Base-by-base conservation (phyloP, 371 early-diverging fungal species). In the Mortierella sp. region DNA sequence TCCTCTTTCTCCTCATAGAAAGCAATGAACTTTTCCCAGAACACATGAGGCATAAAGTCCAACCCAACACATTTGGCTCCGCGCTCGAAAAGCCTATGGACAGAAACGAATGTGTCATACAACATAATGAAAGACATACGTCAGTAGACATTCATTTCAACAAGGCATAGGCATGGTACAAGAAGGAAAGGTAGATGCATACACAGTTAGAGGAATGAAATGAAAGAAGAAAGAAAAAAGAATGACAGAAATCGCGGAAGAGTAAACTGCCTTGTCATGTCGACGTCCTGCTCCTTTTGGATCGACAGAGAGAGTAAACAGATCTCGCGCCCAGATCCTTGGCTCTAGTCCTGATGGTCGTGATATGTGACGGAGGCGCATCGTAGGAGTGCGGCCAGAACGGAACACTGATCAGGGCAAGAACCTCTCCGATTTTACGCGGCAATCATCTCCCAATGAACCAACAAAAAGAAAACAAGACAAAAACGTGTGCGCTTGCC, bases 1-100 rank as follows among this genome's bases (percentile, higher is more conserved):
- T 88, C 86, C 44, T 89, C 73, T 64, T 88, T 89, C 13, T 79
- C 88, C 77, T 94, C 93, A 61, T 91, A 91, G 82, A 90, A 95
- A 13, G 92, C 92, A 73, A 94, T 83, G 76, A 92, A 95, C 79
- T 93, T 93, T 82, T 94, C 94, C 94, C 94, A 95, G 71, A 95
- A 93, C 6, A 91, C 85, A 82, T 95, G 95, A 31, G 91, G 88
- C 72, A 92, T 87, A 80, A 94, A 95, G 73, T 95, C 95, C 67
- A 90, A 72, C 1, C 95, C 95, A 37, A 93, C 90, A 51, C 86
- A 85, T 28, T 82, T 76, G 43, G 93, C 91, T 28, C 89, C 95
- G n/a, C 95, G 92, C 72, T 93, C 92, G 82, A 86, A 79, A n/a
- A 86, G 46, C 51, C 79, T 86, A 79, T 9, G 19, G 5, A 54